Evolutionary conservation across 2,329 filamentous ascomycete species (phyloP).

Genomic region (Didymella exigua): DNA sequence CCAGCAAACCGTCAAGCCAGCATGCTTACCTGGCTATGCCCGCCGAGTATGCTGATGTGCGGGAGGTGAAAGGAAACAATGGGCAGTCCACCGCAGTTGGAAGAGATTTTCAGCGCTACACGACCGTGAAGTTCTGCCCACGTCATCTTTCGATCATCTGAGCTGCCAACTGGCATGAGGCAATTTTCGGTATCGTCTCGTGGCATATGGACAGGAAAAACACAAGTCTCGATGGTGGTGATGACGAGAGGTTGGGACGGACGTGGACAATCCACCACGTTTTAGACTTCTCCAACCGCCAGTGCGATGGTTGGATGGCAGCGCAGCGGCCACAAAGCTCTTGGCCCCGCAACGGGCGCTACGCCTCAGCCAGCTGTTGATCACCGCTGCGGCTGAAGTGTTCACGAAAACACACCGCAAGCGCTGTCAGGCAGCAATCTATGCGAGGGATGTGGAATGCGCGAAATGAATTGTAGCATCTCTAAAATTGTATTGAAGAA

Average conservation of each 20-base stretch:
- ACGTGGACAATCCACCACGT: conserved; percentile 14
- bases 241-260: conserved; percentile 28
- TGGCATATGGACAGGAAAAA: background rate
- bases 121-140: background rate
- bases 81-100: background rate
- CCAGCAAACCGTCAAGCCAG: too few species aligned
- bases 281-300: conserved; percentile 28
- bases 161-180: background rate
- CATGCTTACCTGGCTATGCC: background rate
- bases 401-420: conserved; percentile 16
- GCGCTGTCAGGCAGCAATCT: conserved; percentile 10
- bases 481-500: background rate
- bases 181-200: background rate
- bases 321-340: conserved; percentile 12
- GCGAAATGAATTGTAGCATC: background rate
- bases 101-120: background rate
- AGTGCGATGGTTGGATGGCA: conserved; percentile 36
- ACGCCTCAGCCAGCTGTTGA: conserved; percentile 30
- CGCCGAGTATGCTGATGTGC: background rate
- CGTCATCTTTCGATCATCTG: background rate
- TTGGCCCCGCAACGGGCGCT: conserved; percentile 31
- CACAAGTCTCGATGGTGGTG: conserved; percentile 9
- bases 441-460: conserved; percentile 4
- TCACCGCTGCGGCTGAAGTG: conserved; percentile 6
- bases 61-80: background rate